phyloP scores from a whole-genome alignment of 495 filamentous ascomycete species.

The Halenospora varia region DNA sequence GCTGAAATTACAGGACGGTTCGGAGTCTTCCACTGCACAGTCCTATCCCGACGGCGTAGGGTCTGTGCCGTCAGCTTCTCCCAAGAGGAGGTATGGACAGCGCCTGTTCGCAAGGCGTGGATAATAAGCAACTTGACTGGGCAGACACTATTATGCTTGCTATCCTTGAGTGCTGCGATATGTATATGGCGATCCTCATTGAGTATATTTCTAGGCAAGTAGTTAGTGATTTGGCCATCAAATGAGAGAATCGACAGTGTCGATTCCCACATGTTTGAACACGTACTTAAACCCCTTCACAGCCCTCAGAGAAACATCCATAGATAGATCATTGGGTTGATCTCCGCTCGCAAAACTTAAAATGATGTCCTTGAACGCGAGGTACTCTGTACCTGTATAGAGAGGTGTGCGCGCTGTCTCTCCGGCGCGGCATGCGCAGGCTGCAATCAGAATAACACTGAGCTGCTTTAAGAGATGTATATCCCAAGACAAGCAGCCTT shows the following conservation, averaged over 20 bases:
- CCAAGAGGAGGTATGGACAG: not conserved
- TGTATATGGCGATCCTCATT: not conserved
- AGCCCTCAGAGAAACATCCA: not conserved
- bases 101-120: not conserved
- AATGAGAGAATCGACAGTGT: not conserved
- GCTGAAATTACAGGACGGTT: not conserved
- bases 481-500: not conserved
- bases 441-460: not conserved
- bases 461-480: not conserved
- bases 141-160: not conserved
- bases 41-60: not conserved
- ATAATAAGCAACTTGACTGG: constrained; percentile 2
- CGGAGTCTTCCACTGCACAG: not conserved
- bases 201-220: not conserved
- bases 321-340: not conserved
- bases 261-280: not conserved
- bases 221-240: not conserved
- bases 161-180: not conserved
- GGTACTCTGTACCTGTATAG: not conserved
- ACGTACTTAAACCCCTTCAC: not conserved
- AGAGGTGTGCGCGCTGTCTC: not conserved
- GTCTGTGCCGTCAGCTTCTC: not conserved
- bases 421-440: not conserved
- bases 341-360: not conserved
- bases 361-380: not conserved